phyloP scores from a whole-genome alignment of 2,329 filamentous ascomycete genomes.

The Alternaria solani region DNA sequence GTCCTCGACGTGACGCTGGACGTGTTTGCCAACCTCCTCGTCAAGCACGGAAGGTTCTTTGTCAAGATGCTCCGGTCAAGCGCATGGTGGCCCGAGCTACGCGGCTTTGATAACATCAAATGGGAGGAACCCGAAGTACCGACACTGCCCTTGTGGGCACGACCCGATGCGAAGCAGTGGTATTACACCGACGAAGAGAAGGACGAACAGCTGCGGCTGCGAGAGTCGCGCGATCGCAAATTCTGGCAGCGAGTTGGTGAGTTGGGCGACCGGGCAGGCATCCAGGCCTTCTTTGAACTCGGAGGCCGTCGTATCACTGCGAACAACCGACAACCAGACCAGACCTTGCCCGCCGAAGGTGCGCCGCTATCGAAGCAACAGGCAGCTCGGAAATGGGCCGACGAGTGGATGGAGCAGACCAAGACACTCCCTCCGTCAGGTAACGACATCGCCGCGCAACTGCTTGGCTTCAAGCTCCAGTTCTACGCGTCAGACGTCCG shows the following conservation, averaged over 20 bases:
- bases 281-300: constrained; percentile 89
- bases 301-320: constrained; percentile 72
- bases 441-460: constrained; percentile 89
- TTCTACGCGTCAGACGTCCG: constrained; percentile 89
- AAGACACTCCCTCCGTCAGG: constrained; percentile 83
- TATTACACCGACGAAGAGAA: constrained; percentile 74
- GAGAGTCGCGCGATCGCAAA: constrained; percentile 70
- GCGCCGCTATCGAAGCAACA: constrained; percentile 54
- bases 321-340: constrained; percentile 42
- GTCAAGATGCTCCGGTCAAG: constrained; percentile 90
- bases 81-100: constrained; percentile 91
- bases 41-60: constrained; percentile 93
- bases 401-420: constrained; percentile 80
- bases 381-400: constrained; percentile 42
- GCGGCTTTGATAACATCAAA: constrained; percentile 61
- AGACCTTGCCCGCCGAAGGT: constrained; percentile 32
- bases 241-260: constrained; percentile 87
- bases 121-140: constrained; percentile 61
- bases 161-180: constrained; percentile 73
- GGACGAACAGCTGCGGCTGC: constrained; percentile 62
- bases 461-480: constrained; percentile 94
- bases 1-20: constrained; percentile 94
- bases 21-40: constrained; percentile 90
- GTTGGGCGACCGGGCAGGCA: constrained; percentile 62
- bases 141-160: constrained; percentile 85